A percentile compares a stretch with the other conserved stretches of the same genome.
These are phyloP conservation scores for Tolypocladium paradoxum DNA, from an alignment of 2,329 filamentous ascomycete species.

Conservation along the genomic window DNA sequence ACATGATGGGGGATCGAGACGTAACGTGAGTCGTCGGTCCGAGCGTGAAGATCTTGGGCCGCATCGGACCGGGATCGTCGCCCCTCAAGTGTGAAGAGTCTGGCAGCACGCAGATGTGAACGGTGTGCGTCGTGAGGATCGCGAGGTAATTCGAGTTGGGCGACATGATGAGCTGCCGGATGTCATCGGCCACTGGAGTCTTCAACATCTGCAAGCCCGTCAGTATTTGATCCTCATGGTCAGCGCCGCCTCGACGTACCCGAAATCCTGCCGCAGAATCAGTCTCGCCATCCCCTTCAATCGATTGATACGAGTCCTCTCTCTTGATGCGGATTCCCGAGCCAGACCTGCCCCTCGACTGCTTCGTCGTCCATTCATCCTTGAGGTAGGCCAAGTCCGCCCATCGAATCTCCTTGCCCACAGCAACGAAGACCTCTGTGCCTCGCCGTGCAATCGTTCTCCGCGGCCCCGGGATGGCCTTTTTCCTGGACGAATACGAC, in stretches of 20 bases:
- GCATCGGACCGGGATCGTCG: constrained; percentile 57
- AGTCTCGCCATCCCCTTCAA: constrained; percentile 20
- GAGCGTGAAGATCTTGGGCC: constrained; percentile 80
- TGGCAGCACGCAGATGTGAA: constrained; percentile 79
- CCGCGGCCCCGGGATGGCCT: constrained; percentile 36
- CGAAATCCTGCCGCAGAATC: constrained; percentile 19
- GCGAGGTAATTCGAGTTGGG: constrained; percentile 74
- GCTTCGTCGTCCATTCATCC: constrained; percentile 33
- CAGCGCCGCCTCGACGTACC: constrained; percentile 14
- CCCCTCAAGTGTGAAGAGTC: constrained; percentile 66
- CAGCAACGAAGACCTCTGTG: constrained; percentile 80
- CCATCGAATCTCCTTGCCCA: constrained; percentile 87
- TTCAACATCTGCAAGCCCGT: constrained; percentile 51
- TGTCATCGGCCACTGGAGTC: constrained; percentile 68
- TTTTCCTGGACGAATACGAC: constrained; percentile 32
- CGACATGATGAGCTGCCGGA: constrained; percentile 76
- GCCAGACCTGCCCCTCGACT: constrained; percentile 17
- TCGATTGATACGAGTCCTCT: constrained; percentile 30
- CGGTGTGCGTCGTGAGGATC: constrained; percentile 75
- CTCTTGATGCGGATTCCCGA: constrained; percentile 32
- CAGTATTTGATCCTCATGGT: constrained; percentile 1
- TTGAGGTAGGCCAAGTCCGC: constrained; percentile 74
- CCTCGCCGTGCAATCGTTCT: constrained; percentile 69
- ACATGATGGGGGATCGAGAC: constrained; percentile 68
- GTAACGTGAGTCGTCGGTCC: constrained; percentile 87